Percentiles rank a stretch among this genome's conserved stretches.
Conservation (phyloP, 305 asterid genomes). For the Rubia tinctorum region DNA sequence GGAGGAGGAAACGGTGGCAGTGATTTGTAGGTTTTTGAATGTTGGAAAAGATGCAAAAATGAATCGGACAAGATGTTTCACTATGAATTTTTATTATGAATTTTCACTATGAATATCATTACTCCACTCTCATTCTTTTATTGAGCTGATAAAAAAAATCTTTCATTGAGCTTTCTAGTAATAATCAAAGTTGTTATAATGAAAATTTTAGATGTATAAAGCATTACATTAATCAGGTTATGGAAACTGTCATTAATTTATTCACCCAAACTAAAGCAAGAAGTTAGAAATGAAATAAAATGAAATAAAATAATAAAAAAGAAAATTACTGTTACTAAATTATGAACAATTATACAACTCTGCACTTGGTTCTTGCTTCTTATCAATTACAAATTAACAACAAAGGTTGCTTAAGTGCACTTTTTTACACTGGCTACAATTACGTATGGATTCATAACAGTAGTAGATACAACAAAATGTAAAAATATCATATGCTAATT, state of each 20-base stretch:
- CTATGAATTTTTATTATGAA: no score
- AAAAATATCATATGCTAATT: not conserved
- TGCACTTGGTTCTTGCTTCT: not conserved
- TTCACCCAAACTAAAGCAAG: not conserved
- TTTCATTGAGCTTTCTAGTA: no score
- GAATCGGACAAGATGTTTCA: no score
- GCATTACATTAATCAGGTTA: not conserved
- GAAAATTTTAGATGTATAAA: no score
- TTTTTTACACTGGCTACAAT: not conserved
- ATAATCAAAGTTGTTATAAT: no score
- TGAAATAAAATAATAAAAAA: not conserved
- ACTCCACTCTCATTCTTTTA: no score
- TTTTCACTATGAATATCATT: no score
- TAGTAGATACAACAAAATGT: not conserved
- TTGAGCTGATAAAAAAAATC: no score
- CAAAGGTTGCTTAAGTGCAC: not conserved
- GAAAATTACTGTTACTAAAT: not conserved
- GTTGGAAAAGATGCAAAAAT: no score
- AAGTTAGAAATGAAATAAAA: not conserved
- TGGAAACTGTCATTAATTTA: not conserved
- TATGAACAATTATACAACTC: constrained; percentile 4
- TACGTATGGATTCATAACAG: constrained; percentile 2
- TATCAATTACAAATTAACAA: not conserved
- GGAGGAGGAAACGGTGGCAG: no score
- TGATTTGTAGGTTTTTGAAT: no score